phyloP scores from a whole-genome alignment of 169 alveolate genomes.

The Plasmodium gallinaceum region DNA sequence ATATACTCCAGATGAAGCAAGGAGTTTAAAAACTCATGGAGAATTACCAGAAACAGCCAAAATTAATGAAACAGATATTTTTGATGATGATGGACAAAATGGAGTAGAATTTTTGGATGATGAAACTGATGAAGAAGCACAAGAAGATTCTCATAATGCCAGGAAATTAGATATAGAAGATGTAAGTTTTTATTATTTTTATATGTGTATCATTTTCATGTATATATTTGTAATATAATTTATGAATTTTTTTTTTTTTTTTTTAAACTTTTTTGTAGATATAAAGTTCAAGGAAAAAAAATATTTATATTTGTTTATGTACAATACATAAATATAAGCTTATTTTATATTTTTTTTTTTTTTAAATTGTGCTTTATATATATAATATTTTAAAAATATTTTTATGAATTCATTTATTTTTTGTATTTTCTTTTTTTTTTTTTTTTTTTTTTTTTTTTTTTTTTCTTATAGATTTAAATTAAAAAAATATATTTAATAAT shows the following conservation, averaged over 20 bases:
- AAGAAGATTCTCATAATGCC: conserved; percentile 56
- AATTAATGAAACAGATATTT: conserved; percentile 93
- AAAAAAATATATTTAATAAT: conserved; percentile 30
- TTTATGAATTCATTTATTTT: conserved; percentile 41
- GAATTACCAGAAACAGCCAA: conserved; percentile 98
- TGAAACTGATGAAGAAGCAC: conserved; percentile 82
- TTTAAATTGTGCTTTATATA: conserved; percentile 15
- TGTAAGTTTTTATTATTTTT: conserved; percentile 18
- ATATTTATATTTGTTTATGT: not conserved
- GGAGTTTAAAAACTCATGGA: conserved; percentile 95
- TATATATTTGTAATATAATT: not conserved
- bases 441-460: conserved; percentile 3
- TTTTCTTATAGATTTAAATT: conserved; percentile 30
- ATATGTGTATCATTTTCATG: conserved; percentile 2
- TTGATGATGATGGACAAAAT: conserved; percentile 92
- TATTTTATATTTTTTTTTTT: conserved; percentile 5
- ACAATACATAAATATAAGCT: not conserved
- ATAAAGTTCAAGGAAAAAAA: not conserved
- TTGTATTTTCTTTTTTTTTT: conserved; percentile 33
- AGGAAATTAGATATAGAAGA: conserved; percentile 58
- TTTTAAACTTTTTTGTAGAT: conserved; percentile 22
- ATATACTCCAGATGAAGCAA: conserved; percentile 97
- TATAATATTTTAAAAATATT: conserved; percentile 13
- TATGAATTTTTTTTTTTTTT: not conserved
- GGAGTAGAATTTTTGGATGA: conserved; percentile 92